Conservation (phyloP, 176 grass and related monocot species). For the Phyllostachys edulis region DNA sequence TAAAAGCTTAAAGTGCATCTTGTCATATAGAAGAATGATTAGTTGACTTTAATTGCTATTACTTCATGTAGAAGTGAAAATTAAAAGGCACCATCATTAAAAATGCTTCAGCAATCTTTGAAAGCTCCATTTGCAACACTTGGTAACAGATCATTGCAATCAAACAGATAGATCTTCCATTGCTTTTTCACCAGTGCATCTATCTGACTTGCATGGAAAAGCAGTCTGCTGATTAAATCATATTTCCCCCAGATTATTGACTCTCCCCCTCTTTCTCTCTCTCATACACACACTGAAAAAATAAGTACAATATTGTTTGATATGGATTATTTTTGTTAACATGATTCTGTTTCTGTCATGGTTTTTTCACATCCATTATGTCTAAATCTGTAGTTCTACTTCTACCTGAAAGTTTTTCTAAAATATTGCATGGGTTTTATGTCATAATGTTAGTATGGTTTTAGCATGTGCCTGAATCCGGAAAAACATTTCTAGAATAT, state of each 20-base stretch:
- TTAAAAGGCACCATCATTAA: too few species aligned
- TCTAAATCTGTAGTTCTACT: neutral
- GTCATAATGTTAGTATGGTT: neutral
- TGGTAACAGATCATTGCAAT: too few species aligned
- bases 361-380: neutral
- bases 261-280: neutral
- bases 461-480: neutral
- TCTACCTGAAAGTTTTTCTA: neutral
- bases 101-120: too few species aligned
- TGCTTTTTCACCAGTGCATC: neutral
- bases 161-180: too few species aligned
- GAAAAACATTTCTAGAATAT: neutral
- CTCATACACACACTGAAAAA: neutral
- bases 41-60: too few species aligned
- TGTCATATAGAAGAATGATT: too few species aligned
- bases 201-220: neutral
- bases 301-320: neutral
- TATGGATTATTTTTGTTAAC: neutral
- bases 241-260: neutral
- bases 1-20: too few species aligned
- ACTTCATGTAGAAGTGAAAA: too few species aligned
- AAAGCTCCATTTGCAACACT: too few species aligned
- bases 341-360: neutral
- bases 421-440: too few species aligned
- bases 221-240: neutral